Evolutionary conservation across 2,329 filamentous ascomycete species (phyloP).

Genomic region (Ophiostoma sp.): DNA sequence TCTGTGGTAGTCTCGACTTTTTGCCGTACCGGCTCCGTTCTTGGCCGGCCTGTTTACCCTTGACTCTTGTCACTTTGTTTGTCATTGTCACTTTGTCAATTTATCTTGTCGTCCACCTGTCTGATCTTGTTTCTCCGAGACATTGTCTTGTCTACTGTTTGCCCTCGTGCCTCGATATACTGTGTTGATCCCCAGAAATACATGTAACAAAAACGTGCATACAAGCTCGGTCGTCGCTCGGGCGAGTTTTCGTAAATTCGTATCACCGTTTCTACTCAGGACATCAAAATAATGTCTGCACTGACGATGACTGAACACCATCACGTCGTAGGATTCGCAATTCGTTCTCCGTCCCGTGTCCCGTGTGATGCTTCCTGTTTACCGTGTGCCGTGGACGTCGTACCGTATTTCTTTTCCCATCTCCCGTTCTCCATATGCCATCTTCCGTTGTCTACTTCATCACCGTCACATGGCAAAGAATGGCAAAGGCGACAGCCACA

Average conservation of each 20-base stretch:
- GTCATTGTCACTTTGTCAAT: background rate
- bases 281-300: background rate
- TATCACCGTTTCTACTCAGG: background rate
- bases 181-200: background rate
- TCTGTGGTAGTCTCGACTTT: background rate
- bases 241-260: conserved; percentile 8
- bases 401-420: background rate
- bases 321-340: background rate
- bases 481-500: background rate
- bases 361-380: background rate
- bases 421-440: background rate
- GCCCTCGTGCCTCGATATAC: background rate
- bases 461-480: background rate
- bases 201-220: background rate
- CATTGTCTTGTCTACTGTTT: background rate
- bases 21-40: conserved; percentile 12
- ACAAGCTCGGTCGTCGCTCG: background rate
- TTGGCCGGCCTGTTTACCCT: background rate
- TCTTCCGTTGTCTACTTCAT: background rate
- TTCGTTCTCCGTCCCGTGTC: background rate
- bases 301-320: background rate
- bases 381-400: background rate
- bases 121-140: conserved; percentile 5
- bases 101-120: background rate
- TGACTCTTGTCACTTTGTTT: too few species aligned